Percentiles rank a stretch among this genome's conserved stretches.
phyloP scores from a whole-genome alignment of 2,329 filamentous ascomycete genomes.

The Teratosphaeriaceae sp. region DNA sequence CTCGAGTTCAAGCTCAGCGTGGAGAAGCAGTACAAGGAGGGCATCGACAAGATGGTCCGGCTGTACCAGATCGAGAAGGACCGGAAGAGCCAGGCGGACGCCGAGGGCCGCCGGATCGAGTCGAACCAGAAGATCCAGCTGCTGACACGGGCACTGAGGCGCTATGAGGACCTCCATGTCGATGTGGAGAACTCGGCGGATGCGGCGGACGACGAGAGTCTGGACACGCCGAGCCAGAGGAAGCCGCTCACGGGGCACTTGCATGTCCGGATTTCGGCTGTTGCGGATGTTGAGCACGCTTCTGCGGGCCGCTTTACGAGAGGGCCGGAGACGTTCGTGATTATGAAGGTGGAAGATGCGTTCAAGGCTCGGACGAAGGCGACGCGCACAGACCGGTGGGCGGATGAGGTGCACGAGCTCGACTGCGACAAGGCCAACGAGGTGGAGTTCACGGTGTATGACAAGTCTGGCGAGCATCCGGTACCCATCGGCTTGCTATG shows the following conservation, averaged over 20 bases:
- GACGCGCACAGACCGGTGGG: slow-evolving; percentile 83
- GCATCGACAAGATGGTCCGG: slow-evolving; percentile 98
- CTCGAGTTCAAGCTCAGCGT: slow-evolving; percentile 98
- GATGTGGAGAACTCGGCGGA: slow-evolving; percentile 53
- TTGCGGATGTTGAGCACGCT: slow-evolving; percentile 92
- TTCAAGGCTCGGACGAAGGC: slow-evolving; percentile 82
- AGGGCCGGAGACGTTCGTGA: slow-evolving; percentile 89
- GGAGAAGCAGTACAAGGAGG: slow-evolving; percentile 97
- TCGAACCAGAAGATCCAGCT: slow-evolving; percentile 98
- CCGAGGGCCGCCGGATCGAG: slow-evolving; percentile 80
- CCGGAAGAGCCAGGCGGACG: slow-evolving; percentile 89
- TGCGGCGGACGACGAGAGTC: slow-evolving; percentile 76
- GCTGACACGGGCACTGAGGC: slow-evolving; percentile 88
- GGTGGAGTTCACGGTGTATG: slow-evolving; percentile 95
- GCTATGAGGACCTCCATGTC: slow-evolving; percentile 95
- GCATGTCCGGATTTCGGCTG: slow-evolving; percentile 75
- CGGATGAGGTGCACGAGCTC: slow-evolving; percentile 82
- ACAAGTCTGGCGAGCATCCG: slow-evolving; percentile 82
- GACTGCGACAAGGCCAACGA: slow-evolving; percentile 98
- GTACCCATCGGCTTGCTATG: slow-evolving; percentile 92
- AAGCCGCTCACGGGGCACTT: slow-evolving; percentile 94
- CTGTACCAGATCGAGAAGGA: slow-evolving; percentile 97
- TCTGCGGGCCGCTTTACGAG: slow-evolving; percentile 74
- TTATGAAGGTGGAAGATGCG: slow-evolving; percentile 93
- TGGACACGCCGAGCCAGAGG: slow-evolving; percentile 88